phyloP scores from a whole-genome alignment of 2,329 filamentous ascomycete genomes.

The Periconia sp. region DNA sequence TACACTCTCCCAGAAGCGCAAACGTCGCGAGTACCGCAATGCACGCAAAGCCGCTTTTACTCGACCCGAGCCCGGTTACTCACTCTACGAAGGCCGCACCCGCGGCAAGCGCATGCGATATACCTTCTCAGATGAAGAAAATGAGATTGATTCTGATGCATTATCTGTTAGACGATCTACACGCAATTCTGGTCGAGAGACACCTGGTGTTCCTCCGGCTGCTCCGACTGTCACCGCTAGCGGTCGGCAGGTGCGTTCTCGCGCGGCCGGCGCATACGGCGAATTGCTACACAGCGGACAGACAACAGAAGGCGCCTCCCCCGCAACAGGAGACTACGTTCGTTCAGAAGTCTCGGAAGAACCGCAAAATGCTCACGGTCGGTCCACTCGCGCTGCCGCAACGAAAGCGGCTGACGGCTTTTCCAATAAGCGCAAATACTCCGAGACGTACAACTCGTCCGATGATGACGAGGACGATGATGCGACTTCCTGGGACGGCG shows the following conservation, averaged over 20 bases:
- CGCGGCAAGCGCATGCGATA: conserved; percentile 96
- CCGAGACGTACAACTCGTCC: conserved; percentile 60
- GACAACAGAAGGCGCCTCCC: conserved; percentile 42
- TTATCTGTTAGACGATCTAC: conserved; percentile 66
- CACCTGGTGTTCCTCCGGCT: conserved; percentile 68
- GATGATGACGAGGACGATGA: conserved; percentile 68
- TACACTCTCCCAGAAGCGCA: conserved; percentile 70
- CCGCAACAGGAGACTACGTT: conserved; percentile 47
- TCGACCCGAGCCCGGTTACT: conserved; percentile 85
- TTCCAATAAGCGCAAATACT: conserved; percentile 40
- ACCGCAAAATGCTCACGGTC: conserved; percentile 44
- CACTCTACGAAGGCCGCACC: conserved; percentile 92
- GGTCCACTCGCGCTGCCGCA: conserved; percentile 42
- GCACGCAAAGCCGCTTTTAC: conserved; percentile 84
- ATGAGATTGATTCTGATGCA: conserved; percentile 63
- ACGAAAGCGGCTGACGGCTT: conserved; percentile 21
- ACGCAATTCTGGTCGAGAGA: conserved; percentile 72
- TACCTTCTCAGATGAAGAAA: conserved; percentile 90
- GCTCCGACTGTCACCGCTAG: conserved; percentile 75
- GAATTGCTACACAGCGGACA: conserved; percentile 62
- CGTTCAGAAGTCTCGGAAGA: conserved; percentile 51
- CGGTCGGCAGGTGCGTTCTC: conserved; percentile 78
- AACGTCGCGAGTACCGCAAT: conserved; percentile 86
- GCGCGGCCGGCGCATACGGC: conserved; percentile 62
- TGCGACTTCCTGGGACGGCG: conserved; percentile 66